A percentile compares a stretch with the other conserved stretches of the same genome.
Evolutionary conservation across 306 rosid species (phyloP).

Genomic region (Acacia acuminata): DNA sequence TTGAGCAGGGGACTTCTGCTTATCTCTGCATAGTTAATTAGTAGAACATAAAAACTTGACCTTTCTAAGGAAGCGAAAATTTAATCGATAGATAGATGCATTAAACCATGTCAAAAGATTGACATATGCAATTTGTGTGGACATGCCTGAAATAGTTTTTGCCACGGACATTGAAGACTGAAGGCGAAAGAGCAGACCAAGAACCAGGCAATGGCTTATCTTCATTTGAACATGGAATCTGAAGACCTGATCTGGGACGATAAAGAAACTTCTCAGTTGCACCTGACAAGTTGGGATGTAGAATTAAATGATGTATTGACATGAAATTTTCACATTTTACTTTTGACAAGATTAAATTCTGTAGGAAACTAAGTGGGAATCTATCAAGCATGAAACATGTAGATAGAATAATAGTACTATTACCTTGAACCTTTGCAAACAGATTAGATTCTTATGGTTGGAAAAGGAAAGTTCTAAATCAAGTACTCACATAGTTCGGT

Average conservation of each 20-base stretch:
- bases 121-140: constrained; percentile 10
- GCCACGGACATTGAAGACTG: constrained; percentile 70
- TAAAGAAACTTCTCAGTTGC: constrained; percentile 51
- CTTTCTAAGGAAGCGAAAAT: neutral
- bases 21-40: constrained; percentile 51
- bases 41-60: constrained; percentile 7
- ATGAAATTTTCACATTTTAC: neutral
- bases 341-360: neutral
- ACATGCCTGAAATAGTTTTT: constrained; percentile 65
- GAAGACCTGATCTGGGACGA: constrained; percentile 57
- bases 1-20: constrained; percentile 65
- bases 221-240: constrained; percentile 45
- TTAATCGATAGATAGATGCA: neutral
- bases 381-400: neutral
- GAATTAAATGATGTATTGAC: neutral
- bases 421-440: neutral
- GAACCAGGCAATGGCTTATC: constrained; percentile 50
- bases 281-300: constrained; percentile 34
- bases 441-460: neutral
- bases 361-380: neutral
- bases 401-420: neutral
- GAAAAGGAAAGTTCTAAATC: neutral
- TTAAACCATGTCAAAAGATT: neutral
- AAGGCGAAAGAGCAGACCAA: constrained; percentile 69
- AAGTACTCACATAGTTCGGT: constrained; percentile 44